Evolutionary conservation across 345 rosid genomes (phyloP).

Genomic region (Limnanthes douglasii): DNA sequence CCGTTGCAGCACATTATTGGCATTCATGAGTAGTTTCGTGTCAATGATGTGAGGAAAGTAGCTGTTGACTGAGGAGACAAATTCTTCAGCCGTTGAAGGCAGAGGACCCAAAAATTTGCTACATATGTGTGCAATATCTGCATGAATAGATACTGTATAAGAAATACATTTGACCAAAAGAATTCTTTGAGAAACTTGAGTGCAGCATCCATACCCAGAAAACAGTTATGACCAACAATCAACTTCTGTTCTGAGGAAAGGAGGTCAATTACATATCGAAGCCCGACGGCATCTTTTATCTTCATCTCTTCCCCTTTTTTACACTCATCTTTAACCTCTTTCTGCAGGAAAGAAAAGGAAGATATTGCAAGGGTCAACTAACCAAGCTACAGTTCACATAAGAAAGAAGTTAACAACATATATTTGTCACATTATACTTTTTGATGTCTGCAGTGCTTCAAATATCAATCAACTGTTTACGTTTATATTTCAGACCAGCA

Average conservation of each 20-base stretch:
- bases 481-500: too few relatives aligned
- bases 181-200: conserved; percentile 6
- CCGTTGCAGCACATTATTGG: conserved; percentile 25
- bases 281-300: conserved; percentile 58
- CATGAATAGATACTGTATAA: conserved; percentile 5
- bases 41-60: conserved; percentile 64
- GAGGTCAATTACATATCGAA: conserved; percentile 82
- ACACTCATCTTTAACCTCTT: conserved; percentile 50
- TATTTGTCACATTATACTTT: too few relatives aligned
- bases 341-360: too few relatives aligned
- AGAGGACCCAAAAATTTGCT: conserved; percentile 77
- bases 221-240: conserved; percentile 89
- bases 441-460: too few relatives aligned
- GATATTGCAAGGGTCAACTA: too few relatives aligned
- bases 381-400: too few relatives aligned
- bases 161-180: conserved; percentile 3
- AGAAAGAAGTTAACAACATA: too few relatives aligned
- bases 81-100: conserved; percentile 62
- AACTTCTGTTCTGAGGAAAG: conserved; percentile 74
- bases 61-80: conserved; percentile 36
- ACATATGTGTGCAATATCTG: conserved; percentile 86
- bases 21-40: conserved; percentile 77
- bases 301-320: conserved; percentile 32
- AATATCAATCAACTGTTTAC: too few relatives aligned
- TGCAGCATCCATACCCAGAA: conserved; percentile 43